Evolutionary conservation across 2,329 filamentous ascomycete genomes (phyloP), one percentile per base, ranked within the genome.

Genomic region (Colletotrichum kahawae): DNA sequence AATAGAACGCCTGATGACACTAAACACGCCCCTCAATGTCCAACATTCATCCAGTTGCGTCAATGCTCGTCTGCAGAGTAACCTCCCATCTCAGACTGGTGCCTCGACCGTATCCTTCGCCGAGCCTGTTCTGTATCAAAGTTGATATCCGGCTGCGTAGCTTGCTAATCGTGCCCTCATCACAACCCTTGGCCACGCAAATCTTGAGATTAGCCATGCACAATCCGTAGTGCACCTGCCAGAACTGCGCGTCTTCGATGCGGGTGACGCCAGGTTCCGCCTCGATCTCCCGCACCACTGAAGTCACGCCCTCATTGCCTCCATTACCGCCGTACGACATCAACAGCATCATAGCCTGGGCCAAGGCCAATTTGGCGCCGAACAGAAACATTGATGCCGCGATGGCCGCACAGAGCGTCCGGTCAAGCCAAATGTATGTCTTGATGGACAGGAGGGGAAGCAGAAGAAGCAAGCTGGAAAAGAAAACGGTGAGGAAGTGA

Each of bases 161-260:
- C 79, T 93, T 93, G 74, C 89, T 89, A 74, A 97, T 86, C 7
- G 93, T 90, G 16, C 93, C 91, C 76, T 97, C 95, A 57, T 94
- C 92, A 60, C 84, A 87, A 6, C 93, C 93, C 77, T 85, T 87
- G 6, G 86, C 83, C 31, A 98, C 91, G 74, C 93, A 90, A 24
- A 99, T 85, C 83, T 95, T 97, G 78, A 99, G 84, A 82, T 97
- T 98, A 10, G 97, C 97, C 94, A 98, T 98, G 81, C 95, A 98
- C 54, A 98, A 88, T 2, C 96, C 96, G 82, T 98, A 98, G 84
- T 99, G 97, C 16, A 98, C 97, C 86, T 99, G 97, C 97, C 97
- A 99, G 84, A 99, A 98, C 82, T 95, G 93, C 2, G 96, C 96
- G 81, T 98, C 96, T 73, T 98, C 95, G 62, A 99, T 92, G 2